Percentiles rank a stretch among this genome's conserved stretches.
Conservation (phyloP, 2,329 filamentous ascomycete genomes). For the Aspergillus ruber region DNA sequence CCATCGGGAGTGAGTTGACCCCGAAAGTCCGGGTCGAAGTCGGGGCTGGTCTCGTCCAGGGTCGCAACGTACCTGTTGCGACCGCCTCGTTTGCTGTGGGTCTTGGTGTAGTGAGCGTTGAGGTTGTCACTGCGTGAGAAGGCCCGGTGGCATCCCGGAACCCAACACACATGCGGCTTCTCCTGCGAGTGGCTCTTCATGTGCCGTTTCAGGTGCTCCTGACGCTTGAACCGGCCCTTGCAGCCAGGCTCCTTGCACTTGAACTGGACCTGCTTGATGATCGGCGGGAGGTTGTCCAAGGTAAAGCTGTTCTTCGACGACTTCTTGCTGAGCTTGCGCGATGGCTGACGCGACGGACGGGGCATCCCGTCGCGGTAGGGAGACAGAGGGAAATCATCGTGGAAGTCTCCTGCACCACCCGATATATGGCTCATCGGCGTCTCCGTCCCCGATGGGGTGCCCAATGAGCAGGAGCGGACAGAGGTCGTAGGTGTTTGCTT, state of each 20-base stretch:
- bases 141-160: slow-evolving; percentile 35
- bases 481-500: slow-evolving; percentile 34
- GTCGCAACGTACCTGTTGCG: slow-evolving; percentile 43
- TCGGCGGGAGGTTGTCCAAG: slow-evolving; percentile 31
- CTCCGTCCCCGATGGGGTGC: slow-evolving; percentile 28
- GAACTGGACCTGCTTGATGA: slow-evolving; percentile 38
- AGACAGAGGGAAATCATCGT: slow-evolving; percentile 29
- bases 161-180: slow-evolving; percentile 40
- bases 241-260: slow-evolving; percentile 39
- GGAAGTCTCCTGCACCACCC: slow-evolving; percentile 26
- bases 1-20: slow-evolving; percentile 39
- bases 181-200: slow-evolving; percentile 43
- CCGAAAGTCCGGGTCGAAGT: slow-evolving; percentile 40
- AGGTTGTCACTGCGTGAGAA: slow-evolving; percentile 42
- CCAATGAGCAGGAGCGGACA: slow-evolving; percentile 29
- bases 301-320: slow-evolving; percentile 29
- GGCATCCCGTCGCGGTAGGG: slow-evolving; percentile 27
- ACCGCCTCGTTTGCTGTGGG: slow-evolving; percentile 41
- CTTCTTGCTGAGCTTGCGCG: slow-evolving; percentile 25
- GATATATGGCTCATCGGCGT: slow-evolving; percentile 32
- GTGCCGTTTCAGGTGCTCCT: slow-evolving; percentile 46
- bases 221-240: slow-evolving; percentile 42
- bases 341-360: slow-evolving; percentile 25
- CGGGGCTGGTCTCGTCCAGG: slow-evolving; percentile 35
- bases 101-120: slow-evolving; percentile 41